Evolutionary conservation across 1,139 yeast genomes (phyloP).

Genomic region (Suhomyces bokatorum): DNA sequence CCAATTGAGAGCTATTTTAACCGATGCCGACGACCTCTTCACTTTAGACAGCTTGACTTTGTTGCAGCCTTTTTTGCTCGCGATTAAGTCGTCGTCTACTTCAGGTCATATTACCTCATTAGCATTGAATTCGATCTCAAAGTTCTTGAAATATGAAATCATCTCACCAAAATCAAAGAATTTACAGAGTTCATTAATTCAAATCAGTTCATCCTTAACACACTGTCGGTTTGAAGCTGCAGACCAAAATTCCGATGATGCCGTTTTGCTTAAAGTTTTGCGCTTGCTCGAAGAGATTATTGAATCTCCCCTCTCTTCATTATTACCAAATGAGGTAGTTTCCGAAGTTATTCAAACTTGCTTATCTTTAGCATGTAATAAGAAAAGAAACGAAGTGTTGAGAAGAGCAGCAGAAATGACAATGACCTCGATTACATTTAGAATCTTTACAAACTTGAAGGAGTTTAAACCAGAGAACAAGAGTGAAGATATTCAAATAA

Average conservation of each 20-base stretch:
- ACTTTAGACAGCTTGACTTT: slow-evolving; percentile 72
- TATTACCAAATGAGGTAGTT: slow-evolving; percentile 77
- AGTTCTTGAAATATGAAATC: slow-evolving; percentile 66
- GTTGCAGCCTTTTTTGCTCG: slow-evolving; percentile 81
- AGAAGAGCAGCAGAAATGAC: slow-evolving; percentile 90
- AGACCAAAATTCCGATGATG: slow-evolving; percentile 90
- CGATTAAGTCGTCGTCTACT: slow-evolving; percentile 82
- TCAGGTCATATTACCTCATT: slow-evolving; percentile 84
- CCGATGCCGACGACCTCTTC: slow-evolving; percentile 53
- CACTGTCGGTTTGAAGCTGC: slow-evolving; percentile 96
- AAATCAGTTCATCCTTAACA: slow-evolving; percentile 74
- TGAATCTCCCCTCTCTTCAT: slow-evolving; percentile 59
- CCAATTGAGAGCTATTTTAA: slow-evolving; percentile 70
- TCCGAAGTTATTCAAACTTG: slow-evolving; percentile 92
- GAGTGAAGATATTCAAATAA: slow-evolving; percentile 33
- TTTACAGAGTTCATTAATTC: slow-evolving; percentile 52
- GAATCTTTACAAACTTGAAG: slow-evolving; percentile 63
- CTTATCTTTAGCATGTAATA: slow-evolving; percentile 88
- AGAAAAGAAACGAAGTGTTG: slow-evolving; percentile 85
- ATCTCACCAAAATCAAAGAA: slow-evolving; percentile 45
- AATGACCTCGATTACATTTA: slow-evolving; percentile 66
- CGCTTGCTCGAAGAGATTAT: slow-evolving; percentile 70
- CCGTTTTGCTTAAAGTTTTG: slow-evolving; percentile 81
- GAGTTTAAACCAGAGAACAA: slow-evolving; percentile 53
- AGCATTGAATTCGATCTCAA: slow-evolving; percentile 75